phyloP scores from a whole-genome alignment of 1,284 basidiomycete species.

The Tremellales sp. region DNA sequence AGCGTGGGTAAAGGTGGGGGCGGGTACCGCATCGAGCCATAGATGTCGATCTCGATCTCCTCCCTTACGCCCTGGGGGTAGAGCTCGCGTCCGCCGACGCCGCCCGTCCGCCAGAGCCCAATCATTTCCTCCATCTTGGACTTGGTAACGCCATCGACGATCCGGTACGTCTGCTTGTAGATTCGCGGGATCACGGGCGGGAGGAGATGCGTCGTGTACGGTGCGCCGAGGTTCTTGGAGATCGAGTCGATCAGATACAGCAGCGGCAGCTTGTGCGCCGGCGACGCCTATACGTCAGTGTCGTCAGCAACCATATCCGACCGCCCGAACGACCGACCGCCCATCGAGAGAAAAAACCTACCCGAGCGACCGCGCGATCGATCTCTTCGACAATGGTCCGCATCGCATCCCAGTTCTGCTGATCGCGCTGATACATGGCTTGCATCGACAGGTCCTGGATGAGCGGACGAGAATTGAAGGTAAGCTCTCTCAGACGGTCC shows the following conservation, averaged over 20 bases:
- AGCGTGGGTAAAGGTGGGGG: conserved; percentile 6
- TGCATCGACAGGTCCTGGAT: conserved; percentile 94
- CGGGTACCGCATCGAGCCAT: conserved; percentile 23
- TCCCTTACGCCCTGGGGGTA: conserved; percentile 49
- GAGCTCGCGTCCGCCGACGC: conserved; percentile 70
- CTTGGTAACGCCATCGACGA: conserved; percentile 75
- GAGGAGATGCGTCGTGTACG: conserved; percentile 77
- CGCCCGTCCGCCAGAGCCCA: conserved; percentile 82
- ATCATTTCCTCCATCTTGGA: conserved; percentile 96
- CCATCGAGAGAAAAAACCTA: conserved; percentile 48
- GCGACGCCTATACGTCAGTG: conserved; percentile 79
- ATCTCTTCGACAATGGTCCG: conserved; percentile 82
- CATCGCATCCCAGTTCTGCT: conserved; percentile 65
- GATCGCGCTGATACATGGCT: conserved; percentile 65
- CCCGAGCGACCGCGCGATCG: conserved; percentile 73
- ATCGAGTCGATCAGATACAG: conserved; percentile 97
- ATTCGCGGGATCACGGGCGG: conserved; percentile 65
- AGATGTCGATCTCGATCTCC: conserved; percentile 38
- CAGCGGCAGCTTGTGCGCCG: conserved; percentile 84
- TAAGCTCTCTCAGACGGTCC: conserved; percentile 73
- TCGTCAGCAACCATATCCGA: conserved; percentile 7
- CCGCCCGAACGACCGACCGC: not conserved
- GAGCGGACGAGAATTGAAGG: conserved; percentile 91
- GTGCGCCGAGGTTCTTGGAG: conserved; percentile 86
- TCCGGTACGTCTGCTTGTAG: conserved; percentile 77